Evolutionary conservation across 164 flowering plant species (phyloP).

Genomic region (Vitis rotundifolia): DNA sequence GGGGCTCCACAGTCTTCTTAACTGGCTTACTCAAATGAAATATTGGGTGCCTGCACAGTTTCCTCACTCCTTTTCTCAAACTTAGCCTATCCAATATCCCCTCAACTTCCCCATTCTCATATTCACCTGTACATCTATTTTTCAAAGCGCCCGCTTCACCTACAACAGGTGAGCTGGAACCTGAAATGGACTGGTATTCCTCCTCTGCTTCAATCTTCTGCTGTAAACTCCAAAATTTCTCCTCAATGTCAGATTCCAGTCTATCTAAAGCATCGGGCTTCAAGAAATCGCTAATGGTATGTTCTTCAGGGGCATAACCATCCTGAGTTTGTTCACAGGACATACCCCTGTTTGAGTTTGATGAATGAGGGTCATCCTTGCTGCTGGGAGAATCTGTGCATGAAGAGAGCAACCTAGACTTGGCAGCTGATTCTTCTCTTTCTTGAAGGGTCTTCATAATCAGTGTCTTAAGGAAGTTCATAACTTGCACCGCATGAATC

Average conservation of each 20-base stretch:
- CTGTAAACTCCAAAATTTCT: conserved; percentile 41
- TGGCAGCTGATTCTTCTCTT: conserved; percentile 40
- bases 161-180: conserved; percentile 16
- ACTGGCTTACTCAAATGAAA: conserved; percentile 62
- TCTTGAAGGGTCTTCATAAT: conserved; percentile 42
- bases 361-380: conserved; percentile 8
- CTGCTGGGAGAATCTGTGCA: conserved; percentile 19
- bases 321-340: conserved; percentile 17
- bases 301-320: conserved; percentile 8
- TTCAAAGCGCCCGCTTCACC: conserved; percentile 19
- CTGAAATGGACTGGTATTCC: conserved; percentile 28
- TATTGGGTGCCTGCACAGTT: conserved; percentile 68
- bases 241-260: conserved; percentile 37
- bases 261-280: conserved; percentile 32
- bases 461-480: conserved; percentile 71
- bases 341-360: conserved; percentile 8
- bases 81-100: conserved; percentile 50
- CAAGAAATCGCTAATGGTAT: conserved; percentile 16
- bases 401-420: conserved; percentile 22
- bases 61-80: conserved; percentile 65
- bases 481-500: conserved; percentile 79
- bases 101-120: conserved; percentile 38
- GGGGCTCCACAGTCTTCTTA: conserved; percentile 37
- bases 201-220: conserved; percentile 35
- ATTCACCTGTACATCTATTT: conserved; percentile 28